phyloP scores from a whole-genome alignment of 805 yeast species.

The Hanseniaspora hatyaiensis region DNA sequence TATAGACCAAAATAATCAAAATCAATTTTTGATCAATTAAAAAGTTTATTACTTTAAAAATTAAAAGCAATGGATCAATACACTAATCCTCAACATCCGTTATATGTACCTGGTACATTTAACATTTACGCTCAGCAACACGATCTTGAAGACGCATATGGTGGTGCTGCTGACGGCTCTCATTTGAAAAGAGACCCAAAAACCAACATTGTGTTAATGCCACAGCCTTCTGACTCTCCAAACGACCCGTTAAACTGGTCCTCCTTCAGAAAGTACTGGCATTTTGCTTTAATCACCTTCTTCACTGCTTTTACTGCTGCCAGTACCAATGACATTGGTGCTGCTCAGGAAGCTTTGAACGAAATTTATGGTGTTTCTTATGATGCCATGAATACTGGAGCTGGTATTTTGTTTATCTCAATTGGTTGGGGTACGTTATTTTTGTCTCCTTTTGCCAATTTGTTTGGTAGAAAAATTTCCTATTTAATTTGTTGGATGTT shows the following conservation, averaged over 20 bases:
- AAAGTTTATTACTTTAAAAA: too few species aligned
- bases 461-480: constrained; percentile 57
- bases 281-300: constrained; percentile 41
- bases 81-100: constrained; percentile 33
- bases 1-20: not conserved
- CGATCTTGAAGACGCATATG: constrained; percentile 23
- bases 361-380: constrained; percentile 51
- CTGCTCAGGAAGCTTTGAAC: constrained; percentile 56
- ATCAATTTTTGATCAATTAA: too few species aligned
- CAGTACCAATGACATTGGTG: constrained; percentile 62
- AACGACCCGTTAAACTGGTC: constrained; percentile 58
- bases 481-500: constrained; percentile 48
- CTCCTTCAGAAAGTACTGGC: constrained; percentile 32
- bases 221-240: constrained; percentile 54
- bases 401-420: constrained; percentile 64
- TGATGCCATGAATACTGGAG: constrained; percentile 65
- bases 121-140: constrained; percentile 36
- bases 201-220: constrained; percentile 37
- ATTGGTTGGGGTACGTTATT: constrained; percentile 55
- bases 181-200: constrained; percentile 28
- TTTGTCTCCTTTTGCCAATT: constrained; percentile 54
- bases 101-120: constrained; percentile 46
- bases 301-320: constrained; percentile 61
- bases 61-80: constrained; percentile 28
- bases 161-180: constrained; percentile 25